phyloP scores from a whole-genome alignment of 2,329 filamentous ascomycete genomes.

The Gnomoniopsis sp. region DNA sequence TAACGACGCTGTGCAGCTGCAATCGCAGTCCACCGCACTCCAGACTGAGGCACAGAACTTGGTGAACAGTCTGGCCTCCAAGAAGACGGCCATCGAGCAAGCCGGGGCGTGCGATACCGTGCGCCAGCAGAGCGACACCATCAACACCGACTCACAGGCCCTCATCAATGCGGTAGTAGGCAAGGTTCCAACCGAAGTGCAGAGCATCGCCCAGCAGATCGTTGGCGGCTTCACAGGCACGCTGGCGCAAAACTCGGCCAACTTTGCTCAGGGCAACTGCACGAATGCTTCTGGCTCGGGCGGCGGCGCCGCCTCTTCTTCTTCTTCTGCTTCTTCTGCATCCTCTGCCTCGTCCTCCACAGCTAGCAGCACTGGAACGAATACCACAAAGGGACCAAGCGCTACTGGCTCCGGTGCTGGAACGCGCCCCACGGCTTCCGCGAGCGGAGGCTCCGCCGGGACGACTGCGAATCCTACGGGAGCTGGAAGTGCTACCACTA shows the following conservation, averaged over 20 bases:
- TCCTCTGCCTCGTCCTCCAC: slow-evolving; percentile 23
- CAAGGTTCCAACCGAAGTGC: slow-evolving; percentile 16
- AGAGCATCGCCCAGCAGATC: slow-evolving; percentile 11
- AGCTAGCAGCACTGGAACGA: slow-evolving; percentile 34
- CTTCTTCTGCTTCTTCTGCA: neutral
- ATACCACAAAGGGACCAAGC: slow-evolving; percentile 26
- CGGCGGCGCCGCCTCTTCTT: slow-evolving; percentile 16
- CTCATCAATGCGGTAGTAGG: slow-evolving; percentile 17
- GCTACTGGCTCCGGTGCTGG: neutral
- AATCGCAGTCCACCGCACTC: slow-evolving; percentile 17
- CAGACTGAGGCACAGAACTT: slow-evolving; percentile 7
- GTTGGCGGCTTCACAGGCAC: slow-evolving; percentile 38
- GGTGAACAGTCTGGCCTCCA: slow-evolving; percentile 7
- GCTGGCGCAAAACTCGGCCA: slow-evolving; percentile 49
- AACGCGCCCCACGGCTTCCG: neutral
- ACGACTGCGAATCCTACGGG: neutral
- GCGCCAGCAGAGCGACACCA: slow-evolving; percentile 1
- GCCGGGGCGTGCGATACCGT: slow-evolving; percentile 12
- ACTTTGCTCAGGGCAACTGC: slow-evolving; percentile 47
- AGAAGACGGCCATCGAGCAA: slow-evolving; percentile 13
- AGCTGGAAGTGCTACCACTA: neutral
- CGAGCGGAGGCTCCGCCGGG: neutral
- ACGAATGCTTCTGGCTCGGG: slow-evolving; percentile 42
- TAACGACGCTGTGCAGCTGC: slow-evolving; percentile 14
- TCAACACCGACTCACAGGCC: slow-evolving; percentile 7